A percentile compares a stretch with the other conserved stretches of the same genome.
phyloP scores from a whole-genome alignment of 371 early-diverging fungal genomes.

The Apophysomyces variabilis region DNA sequence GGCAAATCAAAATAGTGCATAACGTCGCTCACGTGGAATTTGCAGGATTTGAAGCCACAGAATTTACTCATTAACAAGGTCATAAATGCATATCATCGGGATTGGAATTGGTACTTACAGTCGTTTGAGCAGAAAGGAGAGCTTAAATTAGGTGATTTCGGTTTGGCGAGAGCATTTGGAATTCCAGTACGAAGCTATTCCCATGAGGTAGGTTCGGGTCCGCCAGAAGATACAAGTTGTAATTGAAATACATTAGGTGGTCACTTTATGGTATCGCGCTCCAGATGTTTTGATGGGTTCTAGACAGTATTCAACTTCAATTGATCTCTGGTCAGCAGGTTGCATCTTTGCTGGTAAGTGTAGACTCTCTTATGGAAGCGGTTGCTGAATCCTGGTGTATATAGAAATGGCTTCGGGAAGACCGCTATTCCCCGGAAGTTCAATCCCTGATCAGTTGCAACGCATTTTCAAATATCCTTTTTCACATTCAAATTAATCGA shows the following conservation, averaged over 20 bases:
- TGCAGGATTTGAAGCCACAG: slow-evolving; percentile 87
- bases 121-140: slow-evolving; percentile 67
- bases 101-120: neutral
- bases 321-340: slow-evolving; percentile 99
- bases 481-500: neutral
- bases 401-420: slow-evolving; percentile 87
- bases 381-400: slow-evolving; percentile 22
- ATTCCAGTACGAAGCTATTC: slow-evolving; percentile 97
- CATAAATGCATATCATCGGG: no score
- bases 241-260: slow-evolving; percentile 59
- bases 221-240: slow-evolving; percentile 14
- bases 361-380: neutral
- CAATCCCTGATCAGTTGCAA: slow-evolving; percentile 86
- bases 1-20: neutral
- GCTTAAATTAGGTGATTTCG: slow-evolving; percentile 97
- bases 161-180: slow-evolving; percentile 96
- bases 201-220: slow-evolving; percentile 80
- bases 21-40: neutral
- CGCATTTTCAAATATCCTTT: slow-evolving; percentile 81
- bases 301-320: slow-evolving; percentile 95
- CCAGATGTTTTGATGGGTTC: slow-evolving; percentile 99
- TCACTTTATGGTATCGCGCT: slow-evolving; percentile 95
- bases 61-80: slow-evolving; percentile 79
- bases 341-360: slow-evolving; percentile 91
- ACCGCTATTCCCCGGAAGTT: slow-evolving; percentile 96